These are phyloP conservation scores for Auricularia heimuer DNA, from an alignment of 768 basidiomycete species.

Conservation along the genomic window DNA sequence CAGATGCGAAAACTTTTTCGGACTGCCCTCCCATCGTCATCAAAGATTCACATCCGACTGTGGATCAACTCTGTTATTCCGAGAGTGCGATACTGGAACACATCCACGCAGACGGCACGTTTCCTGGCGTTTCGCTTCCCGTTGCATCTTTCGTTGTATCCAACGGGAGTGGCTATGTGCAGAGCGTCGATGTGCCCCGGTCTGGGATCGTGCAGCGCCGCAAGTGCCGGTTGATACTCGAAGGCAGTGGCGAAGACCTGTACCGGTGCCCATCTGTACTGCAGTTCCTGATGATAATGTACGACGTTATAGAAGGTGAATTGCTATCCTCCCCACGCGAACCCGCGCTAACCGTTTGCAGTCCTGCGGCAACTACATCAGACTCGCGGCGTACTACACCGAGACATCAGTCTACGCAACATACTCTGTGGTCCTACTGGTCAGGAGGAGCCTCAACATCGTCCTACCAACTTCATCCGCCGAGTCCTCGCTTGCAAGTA, in stretches of 20 bases:
- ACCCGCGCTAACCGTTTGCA: neutral
- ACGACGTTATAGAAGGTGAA: neutral
- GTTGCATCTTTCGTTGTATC: neutral
- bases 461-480: neutral
- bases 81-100: neutral
- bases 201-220: neutral
- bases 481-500: neutral
- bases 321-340: too few relatives aligned
- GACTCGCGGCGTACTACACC: neutral
- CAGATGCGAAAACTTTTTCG: neutral
- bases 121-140: neutral
- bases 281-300: neutral
- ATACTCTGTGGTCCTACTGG: neutral
- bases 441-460: neutral
- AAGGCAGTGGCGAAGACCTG: neutral
- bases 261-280: neutral
- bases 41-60: neutral
- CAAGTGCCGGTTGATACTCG: neutral
- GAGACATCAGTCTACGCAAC: neutral
- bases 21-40: neutral
- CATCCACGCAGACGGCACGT: neutral
- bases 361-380: neutral
- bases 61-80: neutral
- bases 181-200: neutral
- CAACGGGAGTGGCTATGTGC: neutral